Evolutionary conservation across 2,329 filamentous ascomycete genomes (phyloP).

Genomic region (Trichophyton schoenleinii): DNA sequence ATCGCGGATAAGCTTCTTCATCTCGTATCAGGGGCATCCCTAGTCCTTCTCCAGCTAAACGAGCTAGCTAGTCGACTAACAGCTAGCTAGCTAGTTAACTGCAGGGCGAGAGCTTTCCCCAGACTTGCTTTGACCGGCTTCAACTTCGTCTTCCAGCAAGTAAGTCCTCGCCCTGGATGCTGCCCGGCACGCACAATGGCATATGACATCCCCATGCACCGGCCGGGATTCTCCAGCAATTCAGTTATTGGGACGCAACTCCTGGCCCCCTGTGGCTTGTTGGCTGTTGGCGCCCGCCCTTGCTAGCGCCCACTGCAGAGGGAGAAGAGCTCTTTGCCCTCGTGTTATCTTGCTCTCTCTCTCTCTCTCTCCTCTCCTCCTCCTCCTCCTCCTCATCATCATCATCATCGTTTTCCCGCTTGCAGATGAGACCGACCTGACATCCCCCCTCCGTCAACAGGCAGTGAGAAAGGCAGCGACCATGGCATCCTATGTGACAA

Average conservation of each 20-base stretch:
- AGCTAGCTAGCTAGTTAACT: not conserved
- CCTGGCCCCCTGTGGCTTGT: not conserved
- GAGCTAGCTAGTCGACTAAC: not conserved
- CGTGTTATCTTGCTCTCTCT: constrained; percentile 1
- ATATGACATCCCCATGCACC: not conserved
- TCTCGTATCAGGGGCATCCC: not conserved
- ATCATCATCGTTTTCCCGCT: too few relatives aligned
- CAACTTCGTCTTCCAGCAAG: not conserved
- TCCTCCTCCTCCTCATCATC: too few relatives aligned
- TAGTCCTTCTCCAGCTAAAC: not conserved
- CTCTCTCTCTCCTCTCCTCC: too few relatives aligned
- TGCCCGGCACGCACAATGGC: not conserved
- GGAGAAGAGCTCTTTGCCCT: not conserved
- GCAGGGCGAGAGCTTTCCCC: not conserved
- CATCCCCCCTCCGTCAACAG: not conserved
- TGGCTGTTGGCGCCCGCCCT: not conserved
- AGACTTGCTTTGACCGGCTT: not conserved
- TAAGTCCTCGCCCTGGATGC: not conserved
- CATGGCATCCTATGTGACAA: constrained; percentile 39
- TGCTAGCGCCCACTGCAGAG: not conserved
- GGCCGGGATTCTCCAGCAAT: not conserved
- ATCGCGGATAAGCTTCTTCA: not conserved
- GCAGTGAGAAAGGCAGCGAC: not conserved
- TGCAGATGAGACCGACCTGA: not conserved
- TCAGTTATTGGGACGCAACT: not conserved